Evolutionary conservation across 2,329 filamentous ascomycete genomes (phyloP), one percentile per base, ranked within the genome.

Genomic region (Venturia effusa): DNA sequence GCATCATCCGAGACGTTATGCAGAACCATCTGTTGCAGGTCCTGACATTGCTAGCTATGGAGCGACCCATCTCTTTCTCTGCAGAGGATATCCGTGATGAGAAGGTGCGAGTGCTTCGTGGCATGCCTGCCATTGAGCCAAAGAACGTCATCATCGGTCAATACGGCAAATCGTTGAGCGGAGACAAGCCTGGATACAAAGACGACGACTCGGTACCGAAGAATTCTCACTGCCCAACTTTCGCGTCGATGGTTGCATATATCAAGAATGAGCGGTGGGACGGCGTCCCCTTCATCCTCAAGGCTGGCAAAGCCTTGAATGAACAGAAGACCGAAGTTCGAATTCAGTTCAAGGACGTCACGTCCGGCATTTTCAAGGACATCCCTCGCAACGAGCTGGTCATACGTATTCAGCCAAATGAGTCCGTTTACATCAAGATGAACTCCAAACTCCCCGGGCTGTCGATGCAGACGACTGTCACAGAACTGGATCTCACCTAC

Each of bases 251-350:
- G 78, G 93, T 96, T 41, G 92, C 92, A 41, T 96, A 95, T 80
- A 97, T 99, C 79, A 97, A 97, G 85, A 99, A 99, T 77, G 94
- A 99, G 85, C 84, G 94, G 71, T 99, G 94, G 94, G 95, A 99
- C 70, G 95, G 94, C 64, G 94, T 99, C 62, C 94, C 94, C 61
- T 99, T 99, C 82, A 99, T 99, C 78, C 84, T 99, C 81, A 99
- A 99, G 88, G 94, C 94, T 57, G 94, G 94, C 71, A 99, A 99
- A 82, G 92, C 94, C 55, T 82, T 99, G 68, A 99, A 99, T 77
- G 94, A 99, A 84, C 94, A 99, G 77, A 99, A 99, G 87, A 99
- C 94, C 17, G 94, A 99, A 80, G 94, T 99, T 69, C 89, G 94
- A 73, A 96, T 99, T 71, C 94, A 99, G 77, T 99, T 97, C 87